A percentile compares a stretch with the other conserved stretches of the same genome.
These are phyloP conservation scores for Takakia lepidozioides DNA, from an alignment of 225 moss, liverwort and hornwort species.

Conservation along the genomic window DNA sequence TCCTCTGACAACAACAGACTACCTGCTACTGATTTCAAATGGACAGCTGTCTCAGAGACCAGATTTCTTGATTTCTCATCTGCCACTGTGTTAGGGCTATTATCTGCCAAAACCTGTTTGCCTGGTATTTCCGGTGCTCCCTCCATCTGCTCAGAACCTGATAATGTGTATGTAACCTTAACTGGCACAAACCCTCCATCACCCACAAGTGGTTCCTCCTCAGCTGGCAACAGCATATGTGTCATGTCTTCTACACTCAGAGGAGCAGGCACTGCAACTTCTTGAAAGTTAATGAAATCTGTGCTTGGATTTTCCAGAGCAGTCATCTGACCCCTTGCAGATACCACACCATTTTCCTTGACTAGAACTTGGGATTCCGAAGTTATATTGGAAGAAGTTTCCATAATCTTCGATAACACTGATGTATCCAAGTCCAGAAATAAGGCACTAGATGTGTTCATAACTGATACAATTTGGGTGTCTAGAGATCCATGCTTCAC, in stretches of 20 bases:
- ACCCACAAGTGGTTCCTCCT: slow-evolving; percentile 4
- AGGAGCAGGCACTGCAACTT: slow-evolving; percentile 7
- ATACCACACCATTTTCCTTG: slow-evolving; percentile 10
- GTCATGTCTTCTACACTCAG: slow-evolving; percentile 3
- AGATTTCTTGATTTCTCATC: no score
- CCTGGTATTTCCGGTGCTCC: slow-evolving; percentile 10
- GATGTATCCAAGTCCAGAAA: slow-evolving; percentile 8
- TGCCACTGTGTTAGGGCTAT: slow-evolving; percentile 6
- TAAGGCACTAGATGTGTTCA: background rate
- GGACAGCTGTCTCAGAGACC: no score
- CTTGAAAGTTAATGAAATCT: background rate
- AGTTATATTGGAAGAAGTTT: slow-evolving; percentile 3
- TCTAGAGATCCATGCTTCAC: slow-evolving; percentile 6
- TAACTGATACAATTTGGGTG: background rate
- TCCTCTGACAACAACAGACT: no score
- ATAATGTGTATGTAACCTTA: no score
- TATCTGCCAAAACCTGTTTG: slow-evolving; percentile 5
- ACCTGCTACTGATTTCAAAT: no score
- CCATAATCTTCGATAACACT: background rate
- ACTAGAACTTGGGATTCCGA: slow-evolving; percentile 1
- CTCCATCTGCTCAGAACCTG: slow-evolving; percentile 7
- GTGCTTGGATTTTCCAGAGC: slow-evolving; percentile 2
- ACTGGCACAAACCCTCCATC: background rate
- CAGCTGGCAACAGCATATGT: slow-evolving; percentile 8
- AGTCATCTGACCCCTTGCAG: slow-evolving; percentile 1